phyloP scores from a whole-genome alignment of 305 asterid genomes.

The Withania somnifera region DNA sequence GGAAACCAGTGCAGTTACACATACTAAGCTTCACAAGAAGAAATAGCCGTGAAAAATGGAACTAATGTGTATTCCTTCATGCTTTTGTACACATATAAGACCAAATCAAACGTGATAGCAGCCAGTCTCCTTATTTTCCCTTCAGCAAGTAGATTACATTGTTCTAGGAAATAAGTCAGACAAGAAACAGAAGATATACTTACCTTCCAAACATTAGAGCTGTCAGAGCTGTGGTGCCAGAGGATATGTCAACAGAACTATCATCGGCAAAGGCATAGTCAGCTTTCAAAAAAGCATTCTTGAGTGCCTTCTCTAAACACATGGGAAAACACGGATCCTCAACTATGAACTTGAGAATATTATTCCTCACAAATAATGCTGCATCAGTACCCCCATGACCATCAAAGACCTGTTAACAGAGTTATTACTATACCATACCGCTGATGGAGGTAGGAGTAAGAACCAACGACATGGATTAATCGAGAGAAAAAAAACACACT shows the following conservation, averaged over 20 bases:
- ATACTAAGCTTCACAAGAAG: background rate
- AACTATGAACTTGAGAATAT: conserved; percentile 56
- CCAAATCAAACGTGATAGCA: background rate
- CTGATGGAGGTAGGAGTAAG: background rate
- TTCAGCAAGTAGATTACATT: background rate
- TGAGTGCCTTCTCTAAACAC: conserved; percentile 61
- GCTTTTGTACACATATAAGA: background rate
- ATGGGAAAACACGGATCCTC: conserved; percentile 59
- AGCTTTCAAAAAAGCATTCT: conserved; percentile 64
- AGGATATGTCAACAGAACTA: conserved; percentile 39
- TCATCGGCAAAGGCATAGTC: conserved; percentile 68
- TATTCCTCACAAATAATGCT: conserved; percentile 48
- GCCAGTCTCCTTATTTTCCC: background rate
- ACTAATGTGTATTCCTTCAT: background rate
- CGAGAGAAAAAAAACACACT: background rate
- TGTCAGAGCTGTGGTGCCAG: conserved; percentile 81
- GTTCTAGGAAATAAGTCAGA: background rate
- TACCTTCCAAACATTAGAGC: conserved; percentile 73
- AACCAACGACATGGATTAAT: background rate
- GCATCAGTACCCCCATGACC: conserved; percentile 94
- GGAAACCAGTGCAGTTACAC: background rate
- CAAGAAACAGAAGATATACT: background rate
- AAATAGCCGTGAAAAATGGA: background rate
- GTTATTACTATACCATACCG: background rate
- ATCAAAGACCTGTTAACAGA: conserved; percentile 57